Evolutionary conservation across 169 alveolate genomes (phyloP).

Genomic region (Plasmodium billcollinsi): DNA sequence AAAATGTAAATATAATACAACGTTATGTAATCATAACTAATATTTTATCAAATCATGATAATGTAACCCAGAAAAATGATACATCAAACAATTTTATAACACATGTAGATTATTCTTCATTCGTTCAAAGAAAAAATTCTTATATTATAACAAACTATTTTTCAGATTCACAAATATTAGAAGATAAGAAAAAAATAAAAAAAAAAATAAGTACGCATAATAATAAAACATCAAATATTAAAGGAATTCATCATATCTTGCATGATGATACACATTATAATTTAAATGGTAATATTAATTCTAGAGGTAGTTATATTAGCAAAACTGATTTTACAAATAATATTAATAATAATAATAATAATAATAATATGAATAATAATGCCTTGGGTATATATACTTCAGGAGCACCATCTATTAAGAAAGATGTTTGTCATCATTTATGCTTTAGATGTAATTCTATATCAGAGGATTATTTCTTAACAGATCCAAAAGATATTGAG

Average conservation of each 20-base stretch:
- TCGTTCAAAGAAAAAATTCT: slow-evolving; percentile 4
- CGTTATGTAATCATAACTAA: slow-evolving; percentile 13
- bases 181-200: not conserved
- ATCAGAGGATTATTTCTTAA: slow-evolving; percentile 65
- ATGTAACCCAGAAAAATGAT: not conserved
- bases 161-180: slow-evolving; percentile 43
- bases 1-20: slow-evolving; percentile 15
- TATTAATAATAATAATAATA: slow-evolving; percentile 2
- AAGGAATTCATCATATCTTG: not conserved
- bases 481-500: slow-evolving; percentile 69
- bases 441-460: slow-evolving; percentile 64
- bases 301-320: not conserved
- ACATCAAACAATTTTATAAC: not conserved
- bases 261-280: not conserved
- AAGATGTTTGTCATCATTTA: slow-evolving; percentile 64
- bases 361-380: not conserved
- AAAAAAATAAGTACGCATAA: not conserved
- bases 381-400: not conserved
- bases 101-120: slow-evolving; percentile 18
- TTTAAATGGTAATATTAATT: not conserved
- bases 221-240: not conserved
- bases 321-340: not conserved
- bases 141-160: slow-evolving; percentile 20
- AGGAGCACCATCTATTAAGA: slow-evolving; percentile 7
- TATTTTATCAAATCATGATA: not conserved